Base-by-base conservation (phyloP, 2,329 filamentous ascomycete genomes). In the Aspergillus intermedius region DNA sequence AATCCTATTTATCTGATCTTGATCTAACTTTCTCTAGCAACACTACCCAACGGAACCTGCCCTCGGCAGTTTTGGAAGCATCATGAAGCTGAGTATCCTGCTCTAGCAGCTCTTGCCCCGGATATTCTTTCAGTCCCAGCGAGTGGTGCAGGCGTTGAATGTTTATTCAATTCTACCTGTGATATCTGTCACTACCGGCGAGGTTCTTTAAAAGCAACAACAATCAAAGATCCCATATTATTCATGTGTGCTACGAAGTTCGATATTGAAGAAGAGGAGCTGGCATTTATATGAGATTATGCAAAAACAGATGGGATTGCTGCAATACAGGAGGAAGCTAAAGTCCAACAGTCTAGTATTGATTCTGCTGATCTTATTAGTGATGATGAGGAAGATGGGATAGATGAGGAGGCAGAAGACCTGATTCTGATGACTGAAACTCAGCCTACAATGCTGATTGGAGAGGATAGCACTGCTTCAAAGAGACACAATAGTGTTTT, bases 81-180 rank as follows among this genome's bases (percentile, higher is more conserved):
- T 9, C 37, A 40, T 40, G n/a, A 40, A 4, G 8, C 37, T 15
- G 19, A 21, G 3, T 21, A 21, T 4, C 21, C 21, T 3, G 4
- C n/a, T 9, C 37, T 40, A 9, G 37, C 37, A 13, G 15, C 10
- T n/a, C 37, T 40, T 15, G 37, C 37, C n/a, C 37, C 1, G 8
- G n/a, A 40, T 40, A 21, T 40, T 5, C 4, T 40, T 9, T 40
- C 37, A 13, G 15, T 40, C 15, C 39, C 39, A 1, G 22, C 46
- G 6, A 39, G 28, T 37, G 46, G 46, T 41, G 25, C 46, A 44
- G 46, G 41, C 13, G 42, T 48, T 28, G 41, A 48, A 15, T 32
- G 42, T 10, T 17, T 48, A n/a, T 48, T 48, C 35, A 48, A 44
- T 15, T 48, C 17, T 23, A 32, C 46, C 10, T 3, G 23, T 35